Evolutionary conservation across 2,329 filamentous ascomycete species (phyloP).

Genomic region (Sporothrix protearum): DNA sequence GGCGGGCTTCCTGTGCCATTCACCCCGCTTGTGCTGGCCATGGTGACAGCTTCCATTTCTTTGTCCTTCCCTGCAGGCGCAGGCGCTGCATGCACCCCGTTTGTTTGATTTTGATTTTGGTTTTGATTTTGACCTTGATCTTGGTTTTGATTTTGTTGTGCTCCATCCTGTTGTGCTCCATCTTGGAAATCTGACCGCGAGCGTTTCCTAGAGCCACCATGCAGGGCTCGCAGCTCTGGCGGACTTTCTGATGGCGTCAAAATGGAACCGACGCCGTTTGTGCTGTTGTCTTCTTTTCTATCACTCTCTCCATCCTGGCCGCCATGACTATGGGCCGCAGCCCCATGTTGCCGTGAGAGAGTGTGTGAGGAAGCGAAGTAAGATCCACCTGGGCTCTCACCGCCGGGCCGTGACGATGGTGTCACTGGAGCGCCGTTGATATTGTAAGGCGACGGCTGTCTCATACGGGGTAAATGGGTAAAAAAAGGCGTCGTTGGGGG

Average conservation of each 20-base stretch:
- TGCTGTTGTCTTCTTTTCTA: background rate
- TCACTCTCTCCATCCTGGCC: background rate
- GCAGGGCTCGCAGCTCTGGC: background rate
- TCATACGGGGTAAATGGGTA: too few relatives aligned
- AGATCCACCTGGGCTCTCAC: background rate
- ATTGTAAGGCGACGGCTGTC: background rate
- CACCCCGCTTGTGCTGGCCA: background rate
- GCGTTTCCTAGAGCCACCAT: background rate
- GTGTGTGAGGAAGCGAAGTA: background rate
- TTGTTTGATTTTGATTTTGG: background rate
- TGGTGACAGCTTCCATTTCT: background rate
- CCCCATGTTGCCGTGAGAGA: background rate
- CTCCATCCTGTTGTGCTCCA: background rate
- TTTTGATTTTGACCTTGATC: background rate
- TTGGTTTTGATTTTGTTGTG: background rate
- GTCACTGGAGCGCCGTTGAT: background rate
- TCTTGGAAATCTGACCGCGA: background rate
- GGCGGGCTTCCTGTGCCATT: background rate
- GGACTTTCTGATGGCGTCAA: constrained; percentile 17
- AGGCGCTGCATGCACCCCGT: background rate
- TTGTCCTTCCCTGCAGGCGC: background rate
- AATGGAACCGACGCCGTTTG: background rate
- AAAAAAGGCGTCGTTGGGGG: background rate
- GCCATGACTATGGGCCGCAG: background rate
- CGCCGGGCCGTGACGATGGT: background rate